Conservation (phyloP, 306 rosid species). For the Glycine soja region DNA sequence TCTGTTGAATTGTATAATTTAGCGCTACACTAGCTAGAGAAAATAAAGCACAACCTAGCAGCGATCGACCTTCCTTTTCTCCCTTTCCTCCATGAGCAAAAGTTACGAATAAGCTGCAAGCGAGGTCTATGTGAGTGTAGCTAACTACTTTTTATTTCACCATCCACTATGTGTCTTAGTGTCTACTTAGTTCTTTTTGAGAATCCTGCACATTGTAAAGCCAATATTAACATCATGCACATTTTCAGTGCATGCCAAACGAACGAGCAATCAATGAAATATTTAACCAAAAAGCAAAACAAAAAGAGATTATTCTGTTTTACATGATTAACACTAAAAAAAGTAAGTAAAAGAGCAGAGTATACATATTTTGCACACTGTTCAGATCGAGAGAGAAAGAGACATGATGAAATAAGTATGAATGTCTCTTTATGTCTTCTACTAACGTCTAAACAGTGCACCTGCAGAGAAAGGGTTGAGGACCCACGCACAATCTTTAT, state of each 20-base stretch:
- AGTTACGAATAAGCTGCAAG: background rate
- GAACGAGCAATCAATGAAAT: background rate
- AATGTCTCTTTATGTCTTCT: too few relatives aligned
- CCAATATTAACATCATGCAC: background rate
- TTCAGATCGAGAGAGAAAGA: too few relatives aligned
- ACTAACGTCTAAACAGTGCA: too few relatives aligned
- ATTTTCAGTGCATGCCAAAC: background rate
- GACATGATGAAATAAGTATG: too few relatives aligned
- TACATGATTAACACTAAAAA: background rate
- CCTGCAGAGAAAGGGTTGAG: too few relatives aligned
- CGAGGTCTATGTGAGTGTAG: background rate
- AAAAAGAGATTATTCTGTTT: background rate
- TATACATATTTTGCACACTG: too few relatives aligned
- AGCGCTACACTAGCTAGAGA: background rate
- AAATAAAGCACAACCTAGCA: background rate
- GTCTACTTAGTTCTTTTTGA: background rate
- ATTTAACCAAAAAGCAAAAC: background rate
- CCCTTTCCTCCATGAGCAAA: background rate
- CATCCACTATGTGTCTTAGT: too few relatives aligned
- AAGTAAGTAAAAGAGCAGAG: background rate
- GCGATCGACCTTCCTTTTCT: background rate
- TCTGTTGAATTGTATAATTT: background rate
- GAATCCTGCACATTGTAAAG: background rate
- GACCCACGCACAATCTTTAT: too few relatives aligned
- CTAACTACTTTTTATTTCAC: background rate